phyloP scores from a whole-genome alignment of 768 basidiomycete genomes.

The Tulasnella calospora region DNA sequence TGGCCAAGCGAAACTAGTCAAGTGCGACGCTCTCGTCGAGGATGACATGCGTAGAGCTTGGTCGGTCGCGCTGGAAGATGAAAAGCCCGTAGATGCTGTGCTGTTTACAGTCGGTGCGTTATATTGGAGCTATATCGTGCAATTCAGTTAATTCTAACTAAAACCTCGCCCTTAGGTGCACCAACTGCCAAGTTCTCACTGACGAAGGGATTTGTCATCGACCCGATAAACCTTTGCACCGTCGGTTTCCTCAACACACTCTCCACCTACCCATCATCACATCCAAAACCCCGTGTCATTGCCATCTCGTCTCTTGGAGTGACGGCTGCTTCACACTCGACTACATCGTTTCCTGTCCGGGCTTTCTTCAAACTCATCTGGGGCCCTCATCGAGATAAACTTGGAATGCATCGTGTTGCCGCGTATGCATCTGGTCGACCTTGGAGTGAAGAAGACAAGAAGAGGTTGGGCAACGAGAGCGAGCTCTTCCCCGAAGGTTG shows the following conservation, averaged over 20 bases:
- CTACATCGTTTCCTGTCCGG: constrained; percentile 48
- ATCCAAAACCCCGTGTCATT: constrained; percentile 50
- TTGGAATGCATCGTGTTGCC: constrained; percentile 48
- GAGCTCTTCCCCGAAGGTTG: constrained; percentile 8
- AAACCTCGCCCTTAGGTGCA: background rate
- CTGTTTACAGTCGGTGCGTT: constrained; percentile 23
- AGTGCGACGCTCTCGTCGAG: constrained; percentile 15
- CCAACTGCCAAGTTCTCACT: background rate
- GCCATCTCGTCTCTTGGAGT: constrained; percentile 51
- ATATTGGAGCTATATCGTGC: no score
- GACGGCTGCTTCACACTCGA: constrained; percentile 43
- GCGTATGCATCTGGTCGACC: background rate
- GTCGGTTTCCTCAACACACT: background rate
- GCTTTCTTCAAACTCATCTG: constrained; percentile 45
- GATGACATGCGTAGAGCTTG: constrained; percentile 2
- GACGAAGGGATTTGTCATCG: background rate
- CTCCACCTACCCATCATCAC: constrained; percentile 42
- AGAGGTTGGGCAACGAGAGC: background rate
- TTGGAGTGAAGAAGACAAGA: background rate
- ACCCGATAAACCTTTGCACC: constrained; percentile 12
- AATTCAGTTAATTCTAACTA: background rate
- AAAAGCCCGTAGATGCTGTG: constrained; percentile 10
- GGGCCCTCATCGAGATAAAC: constrained; percentile 55
- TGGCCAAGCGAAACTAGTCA: constrained; percentile 9
- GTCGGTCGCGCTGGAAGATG: background rate